These are phyloP conservation scores for Solanum raphanifolium DNA, from an alignment of 257 asterid genomes.

Conservation along the genomic window DNA sequence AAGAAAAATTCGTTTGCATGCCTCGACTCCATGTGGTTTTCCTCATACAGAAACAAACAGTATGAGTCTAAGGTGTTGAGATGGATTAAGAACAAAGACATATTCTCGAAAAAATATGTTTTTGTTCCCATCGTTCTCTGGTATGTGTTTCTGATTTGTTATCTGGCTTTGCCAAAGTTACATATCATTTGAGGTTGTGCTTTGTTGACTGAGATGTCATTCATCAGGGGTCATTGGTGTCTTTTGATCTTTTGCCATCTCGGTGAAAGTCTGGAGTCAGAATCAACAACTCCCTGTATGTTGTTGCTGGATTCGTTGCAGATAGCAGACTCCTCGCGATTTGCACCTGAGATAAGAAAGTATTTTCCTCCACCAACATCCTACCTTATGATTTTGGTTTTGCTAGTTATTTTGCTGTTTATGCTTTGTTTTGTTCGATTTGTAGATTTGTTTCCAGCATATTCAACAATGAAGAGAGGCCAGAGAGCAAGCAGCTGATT, in stretches of 20 bases:
- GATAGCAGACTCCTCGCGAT: slow-evolving; percentile 17
- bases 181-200: background rate
- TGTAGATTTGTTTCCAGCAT: slow-evolving; percentile 47
- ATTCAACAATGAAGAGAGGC: slow-evolving; percentile 21
- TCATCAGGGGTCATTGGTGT: slow-evolving; percentile 65
- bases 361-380: slow-evolving; percentile 1
- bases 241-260: slow-evolving; percentile 71
- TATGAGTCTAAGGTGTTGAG: slow-evolving; percentile 26
- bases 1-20: slow-evolving; percentile 25
- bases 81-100: slow-evolving; percentile 38
- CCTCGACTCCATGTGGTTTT: slow-evolving; percentile 52
- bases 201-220: slow-evolving; percentile 5
- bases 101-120: slow-evolving; percentile 46
- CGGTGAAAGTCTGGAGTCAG: slow-evolving; percentile 27
- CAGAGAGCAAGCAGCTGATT: slow-evolving; percentile 14
- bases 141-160: slow-evolving; percentile 23
- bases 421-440: background rate
- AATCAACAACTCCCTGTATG: slow-evolving; percentile 41
- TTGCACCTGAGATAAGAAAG: slow-evolving; percentile 58
- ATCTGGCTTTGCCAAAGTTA: background rate
- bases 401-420: background rate
- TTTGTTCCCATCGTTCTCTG: slow-evolving; percentile 61
- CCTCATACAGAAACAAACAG: slow-evolving; percentile 11
- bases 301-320: slow-evolving; percentile 59
- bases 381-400: background rate